A percentile compares a stretch with the other conserved stretches of the same genome.
Evolutionary conservation across 768 basidiomycete genomes (phyloP).

Genomic region (Sarcodon sp.): DNA sequence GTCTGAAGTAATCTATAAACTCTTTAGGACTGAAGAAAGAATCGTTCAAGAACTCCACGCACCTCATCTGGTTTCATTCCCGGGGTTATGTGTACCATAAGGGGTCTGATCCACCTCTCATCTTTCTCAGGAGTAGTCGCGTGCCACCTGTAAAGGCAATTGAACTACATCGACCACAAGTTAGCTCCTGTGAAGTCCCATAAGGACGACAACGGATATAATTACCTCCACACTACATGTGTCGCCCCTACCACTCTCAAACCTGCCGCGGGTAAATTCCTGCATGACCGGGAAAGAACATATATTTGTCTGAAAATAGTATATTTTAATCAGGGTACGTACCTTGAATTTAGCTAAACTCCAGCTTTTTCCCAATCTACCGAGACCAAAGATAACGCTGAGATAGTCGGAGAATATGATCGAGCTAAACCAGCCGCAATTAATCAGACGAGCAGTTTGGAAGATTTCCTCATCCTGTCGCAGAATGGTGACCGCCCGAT

Average conservation of each 20-base stretch:
- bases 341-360: conserved; percentile 56
- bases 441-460: conserved; percentile 67
- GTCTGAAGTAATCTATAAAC: conserved; percentile 18
- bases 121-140: conserved; percentile 65
- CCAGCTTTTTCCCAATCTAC: conserved; percentile 66
- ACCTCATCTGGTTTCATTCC: conserved; percentile 32
- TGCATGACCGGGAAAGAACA: no score
- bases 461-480: conserved; percentile 47
- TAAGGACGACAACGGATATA: not conserved
- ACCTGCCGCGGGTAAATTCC: conserved; percentile 58
- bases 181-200: not conserved
- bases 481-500: conserved; percentile 19
- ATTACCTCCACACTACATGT: conserved; percentile 70
- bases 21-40: not conserved
- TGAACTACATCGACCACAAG: conserved; percentile 45
- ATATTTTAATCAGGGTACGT: no score
- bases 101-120: conserved; percentile 50
- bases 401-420: conserved; percentile 81
- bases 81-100: conserved; percentile 41
- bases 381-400: conserved; percentile 63
- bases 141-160: conserved; percentile 81
- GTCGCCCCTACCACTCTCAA: conserved; percentile 74
- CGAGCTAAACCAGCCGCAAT: conserved; percentile 70
- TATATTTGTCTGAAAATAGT: no score
- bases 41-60: not conserved